Percentiles rank a stretch among this genome's conserved stretches.
phyloP scores from a whole-genome alignment of 805 yeast genomes.

The Yarrowia phangngaensis region DNA sequence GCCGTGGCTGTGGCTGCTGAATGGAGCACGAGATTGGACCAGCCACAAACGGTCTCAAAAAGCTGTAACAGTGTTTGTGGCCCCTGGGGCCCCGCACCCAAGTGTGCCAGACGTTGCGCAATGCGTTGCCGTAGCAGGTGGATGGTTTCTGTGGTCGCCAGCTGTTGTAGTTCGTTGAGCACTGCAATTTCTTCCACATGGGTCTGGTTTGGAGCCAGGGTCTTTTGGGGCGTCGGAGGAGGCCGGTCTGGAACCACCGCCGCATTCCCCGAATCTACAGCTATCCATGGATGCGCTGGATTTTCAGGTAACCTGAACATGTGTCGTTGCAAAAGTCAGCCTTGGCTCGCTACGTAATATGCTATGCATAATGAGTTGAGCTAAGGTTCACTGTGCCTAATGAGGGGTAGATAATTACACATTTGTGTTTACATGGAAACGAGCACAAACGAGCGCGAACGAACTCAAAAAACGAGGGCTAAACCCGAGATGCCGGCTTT shows the following conservation, averaged over 20 bases:
- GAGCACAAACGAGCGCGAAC: too few relatives aligned
- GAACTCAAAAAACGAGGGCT: too few relatives aligned
- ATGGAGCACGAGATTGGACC: not conserved
- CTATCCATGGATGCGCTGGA: slow-evolving; percentile 3
- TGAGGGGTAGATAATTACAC: too few relatives aligned
- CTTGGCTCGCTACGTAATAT: too few relatives aligned
- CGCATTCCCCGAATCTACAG: not conserved
- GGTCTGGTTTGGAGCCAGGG: not conserved
- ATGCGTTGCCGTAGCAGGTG: slow-evolving; percentile 5
- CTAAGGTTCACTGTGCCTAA: too few relatives aligned
- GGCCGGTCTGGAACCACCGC: not conserved
- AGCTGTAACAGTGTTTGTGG: slow-evolving; percentile 4
- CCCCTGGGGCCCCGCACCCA: slow-evolving; percentile 4
- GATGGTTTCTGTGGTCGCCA: not conserved
- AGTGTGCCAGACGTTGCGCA: not conserved
- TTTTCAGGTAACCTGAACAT: slow-evolving; percentile 21
- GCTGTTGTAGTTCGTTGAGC: slow-evolving; percentile 3
- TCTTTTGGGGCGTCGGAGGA: not conserved
- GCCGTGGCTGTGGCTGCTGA: not conserved
- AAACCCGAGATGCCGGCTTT: too few relatives aligned
- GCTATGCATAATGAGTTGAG: too few relatives aligned
- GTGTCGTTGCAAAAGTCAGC: not conserved
- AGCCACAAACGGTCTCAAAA: not conserved
- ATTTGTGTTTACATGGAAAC: too few relatives aligned
- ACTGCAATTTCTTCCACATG: not conserved